Conservation (phyloP, 208 protist species). For the Crithidia sp. region DNA sequence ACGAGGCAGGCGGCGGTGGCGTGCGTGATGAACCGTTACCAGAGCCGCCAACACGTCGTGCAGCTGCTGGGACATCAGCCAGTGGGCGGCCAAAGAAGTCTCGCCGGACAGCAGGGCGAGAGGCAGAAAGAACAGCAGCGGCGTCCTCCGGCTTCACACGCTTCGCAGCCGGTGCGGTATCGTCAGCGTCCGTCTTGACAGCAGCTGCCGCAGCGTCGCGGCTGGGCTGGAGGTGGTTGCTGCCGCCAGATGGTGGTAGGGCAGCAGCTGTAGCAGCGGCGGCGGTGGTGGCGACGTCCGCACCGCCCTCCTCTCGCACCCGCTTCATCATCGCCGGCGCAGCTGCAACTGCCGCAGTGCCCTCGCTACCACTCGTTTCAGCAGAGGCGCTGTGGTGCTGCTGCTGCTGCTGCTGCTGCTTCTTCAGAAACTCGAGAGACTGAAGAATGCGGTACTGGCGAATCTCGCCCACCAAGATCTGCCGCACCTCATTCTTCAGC, state of each 20-base stretch:
- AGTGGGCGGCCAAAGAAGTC: constrained; percentile 84
- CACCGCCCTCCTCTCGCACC: not conserved
- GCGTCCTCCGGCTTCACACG: constrained; percentile 1
- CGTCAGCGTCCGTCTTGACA: not conserved
- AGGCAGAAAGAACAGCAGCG: not conserved
- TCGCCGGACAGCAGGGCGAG: constrained; percentile 20
- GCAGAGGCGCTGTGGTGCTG: not conserved
- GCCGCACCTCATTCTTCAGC: constrained; percentile 50
- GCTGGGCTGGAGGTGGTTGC: not conserved
- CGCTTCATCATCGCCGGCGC: not conserved
- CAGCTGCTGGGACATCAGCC: not conserved
- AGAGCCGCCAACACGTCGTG: not conserved
- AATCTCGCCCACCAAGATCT: constrained; percentile 58
- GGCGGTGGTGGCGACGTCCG: not conserved
- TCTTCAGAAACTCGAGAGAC: constrained; percentile 20
- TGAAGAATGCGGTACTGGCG: constrained; percentile 40
- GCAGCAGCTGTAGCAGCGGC: not conserved
- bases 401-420: constrained; percentile 4
- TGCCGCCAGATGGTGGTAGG: not conserved
- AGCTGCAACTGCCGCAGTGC: not conserved
- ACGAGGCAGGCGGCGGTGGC: not conserved
- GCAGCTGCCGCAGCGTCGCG: not conserved
- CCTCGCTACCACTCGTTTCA: not conserved
- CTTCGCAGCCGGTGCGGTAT: not conserved
- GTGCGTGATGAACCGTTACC: not conserved